Conservation (phyloP, 257 asterid genomes). For the Solanum gracilifrons region DNA sequence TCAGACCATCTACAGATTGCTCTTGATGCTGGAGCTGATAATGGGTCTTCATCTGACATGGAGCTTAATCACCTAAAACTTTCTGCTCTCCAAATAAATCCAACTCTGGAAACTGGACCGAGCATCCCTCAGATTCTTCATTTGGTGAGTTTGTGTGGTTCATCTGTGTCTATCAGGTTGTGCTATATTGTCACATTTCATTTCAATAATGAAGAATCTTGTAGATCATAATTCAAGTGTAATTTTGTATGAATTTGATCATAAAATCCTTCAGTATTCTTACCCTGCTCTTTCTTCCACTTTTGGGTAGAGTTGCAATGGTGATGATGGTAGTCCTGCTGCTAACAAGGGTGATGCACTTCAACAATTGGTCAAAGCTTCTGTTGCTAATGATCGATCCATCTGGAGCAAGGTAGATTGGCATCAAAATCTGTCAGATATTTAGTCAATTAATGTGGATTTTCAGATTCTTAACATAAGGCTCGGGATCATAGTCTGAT, state of each 20-base stretch:
- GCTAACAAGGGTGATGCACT: slow-evolving; percentile 62
- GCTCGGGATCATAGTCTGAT: neutral
- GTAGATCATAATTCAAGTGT: neutral
- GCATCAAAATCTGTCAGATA: neutral
- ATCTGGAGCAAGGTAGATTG: slow-evolving; percentile 79
- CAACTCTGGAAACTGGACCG: slow-evolving; percentile 60
- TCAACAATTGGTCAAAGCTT: slow-evolving; percentile 74
- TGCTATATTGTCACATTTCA: neutral
- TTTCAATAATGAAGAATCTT: neutral
- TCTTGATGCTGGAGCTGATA: slow-evolving; percentile 31
- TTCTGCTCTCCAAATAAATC: slow-evolving; percentile 36
- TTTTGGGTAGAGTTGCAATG: slow-evolving; percentile 61
- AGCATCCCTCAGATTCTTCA: slow-evolving; percentile 97
- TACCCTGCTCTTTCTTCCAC: neutral
- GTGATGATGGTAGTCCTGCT: slow-evolving; percentile 58
- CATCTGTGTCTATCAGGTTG: neutral
- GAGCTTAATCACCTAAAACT: slow-evolving; percentile 35
- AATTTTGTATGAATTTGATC: neutral
- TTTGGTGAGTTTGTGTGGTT: slow-evolving; percentile 43
- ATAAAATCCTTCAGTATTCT: neutral
- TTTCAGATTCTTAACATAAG: neutral
- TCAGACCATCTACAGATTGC: slow-evolving; percentile 40
- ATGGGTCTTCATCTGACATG: slow-evolving; percentile 29
- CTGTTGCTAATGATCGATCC: slow-evolving; percentile 42
- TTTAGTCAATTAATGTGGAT: neutral